phyloP scores from a whole-genome alignment of 768 basidiomycete species.

The Tricholoma terreum region DNA sequence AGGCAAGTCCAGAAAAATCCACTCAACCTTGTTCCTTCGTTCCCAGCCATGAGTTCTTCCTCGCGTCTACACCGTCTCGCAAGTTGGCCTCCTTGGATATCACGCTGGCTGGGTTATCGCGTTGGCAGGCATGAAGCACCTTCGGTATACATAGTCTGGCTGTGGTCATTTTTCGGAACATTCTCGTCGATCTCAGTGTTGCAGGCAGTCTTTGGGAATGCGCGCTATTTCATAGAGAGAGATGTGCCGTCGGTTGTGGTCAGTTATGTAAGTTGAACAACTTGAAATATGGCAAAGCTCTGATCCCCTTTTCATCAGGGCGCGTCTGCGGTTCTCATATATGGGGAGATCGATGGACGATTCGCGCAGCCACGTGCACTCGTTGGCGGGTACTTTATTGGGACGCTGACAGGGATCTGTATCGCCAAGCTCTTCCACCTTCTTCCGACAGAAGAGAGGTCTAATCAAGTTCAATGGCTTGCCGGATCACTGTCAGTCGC shows the following conservation, averaged over 20 bases:
- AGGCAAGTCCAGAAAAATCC: too few relatives aligned
- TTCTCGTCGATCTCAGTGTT: conserved; percentile 48
- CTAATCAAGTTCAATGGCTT: conserved; percentile 46
- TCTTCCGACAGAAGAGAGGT: conserved; percentile 41
- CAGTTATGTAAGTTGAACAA: conserved; percentile 38
- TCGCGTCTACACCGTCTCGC: conserved; percentile 32
- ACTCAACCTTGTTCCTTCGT: too few relatives aligned
- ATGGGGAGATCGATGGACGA: conserved; percentile 49
- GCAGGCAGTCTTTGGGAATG: conserved; percentile 49
- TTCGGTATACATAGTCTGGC: conserved; percentile 37
- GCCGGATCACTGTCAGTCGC: conserved; percentile 45
- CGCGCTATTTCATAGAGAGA: too few relatives aligned
- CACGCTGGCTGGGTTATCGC: conserved; percentile 46
- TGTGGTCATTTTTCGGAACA: conserved; percentile 53
- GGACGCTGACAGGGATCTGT: too few relatives aligned
- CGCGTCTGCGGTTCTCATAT: conserved; percentile 54
- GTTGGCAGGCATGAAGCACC: conserved; percentile 27
- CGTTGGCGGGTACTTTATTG: too few relatives aligned
- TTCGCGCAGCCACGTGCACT: conserved; percentile 53
- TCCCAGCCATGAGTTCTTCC: too few relatives aligned
- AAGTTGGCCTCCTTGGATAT: conserved; percentile 34
- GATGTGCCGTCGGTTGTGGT: conserved; percentile 47
- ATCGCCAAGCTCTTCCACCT: conserved; percentile 51
- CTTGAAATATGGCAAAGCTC: too few relatives aligned
- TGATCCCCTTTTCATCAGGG: conserved; percentile 33